Base-by-base conservation (phyloP, 139 green algal species). In the Zygnema circumcarinatum region DNA sequence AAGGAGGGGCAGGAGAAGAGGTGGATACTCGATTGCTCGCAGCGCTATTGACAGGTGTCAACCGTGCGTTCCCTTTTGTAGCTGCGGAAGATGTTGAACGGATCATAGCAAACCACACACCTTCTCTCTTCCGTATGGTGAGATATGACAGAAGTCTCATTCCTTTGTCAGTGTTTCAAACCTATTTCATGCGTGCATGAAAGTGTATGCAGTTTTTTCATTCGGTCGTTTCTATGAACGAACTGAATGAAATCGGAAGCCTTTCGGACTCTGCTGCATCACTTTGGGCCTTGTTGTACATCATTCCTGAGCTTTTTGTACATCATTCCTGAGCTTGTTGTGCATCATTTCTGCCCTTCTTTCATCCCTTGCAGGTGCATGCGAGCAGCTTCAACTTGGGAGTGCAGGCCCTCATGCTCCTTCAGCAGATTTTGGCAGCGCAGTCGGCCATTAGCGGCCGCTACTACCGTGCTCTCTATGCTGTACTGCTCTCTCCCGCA, bases 51-150 rank as follows among this genome's bases (percentile, higher is more conserved):
- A 93, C 90, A 36, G 96, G 96, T 25, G 93, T 98, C 53, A 94
- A 97, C 36, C 93, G 97, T 16, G 96, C 97, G 20, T 98, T 99
- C 88, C 97, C 96, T 21, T 99, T 95, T 67, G 95, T 98, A 32
- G 88, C 83, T 0, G 38, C 81, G 1, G 90, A 92, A 0, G 92
- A 93, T 56, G 88, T 93, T 16, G 94, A 96, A 78, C 42, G 86
- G 22, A 86, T 97, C 20, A 89, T 97, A 2, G 90, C 95, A 67
- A 67, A 84, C 40, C 94, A 97, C 79, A 90, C 93, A 29, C 90
- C 95, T 39, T 81, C 93, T 38, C 93, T 99, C 29, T 99, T 99
- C 94, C 89, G 90, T 25, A 93, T 91, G 87, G 87, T 90, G 21
- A 81, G 83, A 38, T 76, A 25, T 35, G 56, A 72, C 56, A 72